phyloP scores from a whole-genome alignment of 345 rosid genomes.

The Punica granatum region DNA sequence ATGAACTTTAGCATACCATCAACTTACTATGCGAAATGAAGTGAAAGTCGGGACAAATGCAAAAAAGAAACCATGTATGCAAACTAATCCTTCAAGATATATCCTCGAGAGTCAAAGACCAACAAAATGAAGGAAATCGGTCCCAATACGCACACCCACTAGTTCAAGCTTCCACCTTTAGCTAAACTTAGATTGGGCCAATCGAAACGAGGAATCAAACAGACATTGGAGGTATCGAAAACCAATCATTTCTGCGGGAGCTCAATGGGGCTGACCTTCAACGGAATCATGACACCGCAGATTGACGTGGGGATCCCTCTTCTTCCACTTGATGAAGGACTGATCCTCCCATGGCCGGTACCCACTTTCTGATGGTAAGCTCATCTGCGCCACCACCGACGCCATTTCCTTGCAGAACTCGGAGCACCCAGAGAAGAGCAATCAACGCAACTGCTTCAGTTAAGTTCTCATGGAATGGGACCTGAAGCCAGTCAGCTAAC shows the following conservation, averaged over 20 bases:
- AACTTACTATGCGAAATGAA: not conserved
- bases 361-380: constrained; percentile 52
- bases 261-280: constrained; percentile 32
- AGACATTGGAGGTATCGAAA: not conserved
- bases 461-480: not conserved
- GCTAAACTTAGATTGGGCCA: not conserved
- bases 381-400: constrained; percentile 36
- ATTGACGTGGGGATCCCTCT: constrained; percentile 84
- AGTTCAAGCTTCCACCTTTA: no score
- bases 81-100: not conserved
- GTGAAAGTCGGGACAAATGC: not conserved
- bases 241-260: not conserved
- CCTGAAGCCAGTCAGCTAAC: no score
- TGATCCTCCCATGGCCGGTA: constrained; percentile 74
- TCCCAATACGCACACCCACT: no score
- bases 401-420: constrained; percentile 21
- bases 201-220: not conserved
- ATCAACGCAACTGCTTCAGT: not conserved
- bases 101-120: no score
- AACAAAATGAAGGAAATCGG: no score
- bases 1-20: not conserved
- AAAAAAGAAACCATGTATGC: not conserved
- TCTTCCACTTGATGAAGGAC: constrained; percentile 74
- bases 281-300: constrained; percentile 84
- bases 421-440: not conserved